phyloP scores from a whole-genome alignment of 164 flowering plant genomes.

The Nymphaea thermarum region DNA sequence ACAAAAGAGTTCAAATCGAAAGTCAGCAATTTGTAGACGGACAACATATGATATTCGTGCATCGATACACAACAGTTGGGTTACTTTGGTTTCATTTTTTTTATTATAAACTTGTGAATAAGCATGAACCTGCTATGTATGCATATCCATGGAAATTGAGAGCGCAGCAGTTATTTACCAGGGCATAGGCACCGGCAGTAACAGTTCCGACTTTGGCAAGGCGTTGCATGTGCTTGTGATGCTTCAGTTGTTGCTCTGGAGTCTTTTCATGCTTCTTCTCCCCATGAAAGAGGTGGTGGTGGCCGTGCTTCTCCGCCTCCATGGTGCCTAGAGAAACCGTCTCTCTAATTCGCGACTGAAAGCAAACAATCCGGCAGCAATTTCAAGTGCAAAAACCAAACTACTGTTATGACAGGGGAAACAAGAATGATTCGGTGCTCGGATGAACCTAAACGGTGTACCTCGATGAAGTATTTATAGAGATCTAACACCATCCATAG shows the following conservation, averaged over 20 bases:
- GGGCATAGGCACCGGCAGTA: background rate
- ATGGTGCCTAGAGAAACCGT: background rate
- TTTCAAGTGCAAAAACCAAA: no score
- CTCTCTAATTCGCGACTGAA: no score
- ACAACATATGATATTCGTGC: background rate
- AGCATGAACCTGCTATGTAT: background rate
- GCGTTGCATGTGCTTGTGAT: background rate
- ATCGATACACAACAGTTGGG: background rate
- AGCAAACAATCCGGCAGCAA: no score
- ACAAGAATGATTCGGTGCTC: no score
- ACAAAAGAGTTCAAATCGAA: background rate
- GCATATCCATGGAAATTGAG: background rate
- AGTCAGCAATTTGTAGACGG: background rate
- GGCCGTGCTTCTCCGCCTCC: background rate
- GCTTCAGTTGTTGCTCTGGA: background rate
- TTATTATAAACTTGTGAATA: no score
- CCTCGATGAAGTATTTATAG: no score
- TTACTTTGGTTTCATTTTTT: no score
- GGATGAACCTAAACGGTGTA: no score
- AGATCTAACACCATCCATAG: no score
- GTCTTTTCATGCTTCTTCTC: background rate
- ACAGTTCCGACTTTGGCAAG: background rate
- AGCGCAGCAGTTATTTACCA: background rate
- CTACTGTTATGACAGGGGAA: no score
- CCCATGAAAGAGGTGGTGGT: background rate